Evolutionary conservation across 139 green algal genomes (phyloP).

Genomic region (Closterium sp.): DNA sequence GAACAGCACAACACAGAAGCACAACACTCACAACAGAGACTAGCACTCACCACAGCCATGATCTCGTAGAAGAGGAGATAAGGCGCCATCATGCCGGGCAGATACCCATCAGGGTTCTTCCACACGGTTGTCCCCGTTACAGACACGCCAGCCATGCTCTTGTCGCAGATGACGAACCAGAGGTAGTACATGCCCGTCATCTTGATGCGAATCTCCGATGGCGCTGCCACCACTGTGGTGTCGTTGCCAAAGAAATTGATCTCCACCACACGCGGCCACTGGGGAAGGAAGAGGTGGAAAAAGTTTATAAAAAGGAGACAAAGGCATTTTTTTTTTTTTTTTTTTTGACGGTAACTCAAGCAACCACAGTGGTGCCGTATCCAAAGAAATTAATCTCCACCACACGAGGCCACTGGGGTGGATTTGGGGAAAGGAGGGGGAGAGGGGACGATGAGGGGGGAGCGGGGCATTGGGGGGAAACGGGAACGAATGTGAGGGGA

Average conservation of each 20-base stretch:
- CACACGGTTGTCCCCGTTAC: constrained; percentile 63
- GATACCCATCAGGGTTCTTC: constrained; percentile 71
- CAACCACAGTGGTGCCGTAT: constrained; percentile 51
- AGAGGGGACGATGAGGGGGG: no score
- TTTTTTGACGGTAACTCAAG: neutral
- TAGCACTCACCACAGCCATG: constrained; percentile 60
- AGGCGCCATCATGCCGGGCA: constrained; percentile 68
- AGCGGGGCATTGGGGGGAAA: no score
- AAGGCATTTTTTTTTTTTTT: no score
- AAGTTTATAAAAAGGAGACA: neutral
- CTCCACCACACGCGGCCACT: constrained; percentile 59
- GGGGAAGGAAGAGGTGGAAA: neutral
- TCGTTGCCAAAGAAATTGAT: constrained; percentile 63
- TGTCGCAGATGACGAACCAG: constrained; percentile 71
- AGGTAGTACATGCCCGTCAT: constrained; percentile 75
- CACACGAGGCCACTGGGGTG: constrained; percentile 55
- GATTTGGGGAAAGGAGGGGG: no score
- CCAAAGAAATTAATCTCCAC: constrained; percentile 59
- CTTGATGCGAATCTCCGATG: constrained; percentile 57
- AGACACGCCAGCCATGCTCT: constrained; percentile 56
- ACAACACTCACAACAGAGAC: constrained; percentile 71
- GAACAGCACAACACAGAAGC: neutral
- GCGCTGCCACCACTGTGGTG: constrained; percentile 37
- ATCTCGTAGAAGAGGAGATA: constrained; percentile 63
- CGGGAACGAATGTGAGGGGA: no score